Conservation (phyloP, 345 rosid genomes). For the Rhizophora mangle region DNA sequence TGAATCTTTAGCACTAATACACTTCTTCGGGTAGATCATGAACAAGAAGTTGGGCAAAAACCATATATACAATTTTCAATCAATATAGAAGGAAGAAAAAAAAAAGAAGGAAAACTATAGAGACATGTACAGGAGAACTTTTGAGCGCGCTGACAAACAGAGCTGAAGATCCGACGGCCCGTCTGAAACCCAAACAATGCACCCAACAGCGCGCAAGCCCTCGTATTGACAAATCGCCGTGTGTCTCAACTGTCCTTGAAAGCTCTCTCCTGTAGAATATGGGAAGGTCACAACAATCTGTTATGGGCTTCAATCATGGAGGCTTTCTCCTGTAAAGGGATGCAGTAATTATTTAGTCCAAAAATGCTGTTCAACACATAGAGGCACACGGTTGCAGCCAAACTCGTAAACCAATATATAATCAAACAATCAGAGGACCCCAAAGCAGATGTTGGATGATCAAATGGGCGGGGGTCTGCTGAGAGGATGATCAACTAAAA, state of each 20-base stretch:
- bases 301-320: conserved; percentile 52
- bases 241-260: conserved; percentile 5
- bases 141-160: not conserved
- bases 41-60: not conserved
- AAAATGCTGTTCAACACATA: no score
- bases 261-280: not conserved
- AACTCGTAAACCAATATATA: not conserved
- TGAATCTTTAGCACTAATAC: no score
- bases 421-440: not conserved
- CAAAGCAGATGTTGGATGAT: conserved; percentile 1
- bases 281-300: conserved; percentile 41
- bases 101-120: no score
- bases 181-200: conserved; percentile 6
- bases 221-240: conserved; percentile 17
- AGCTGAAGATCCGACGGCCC: not conserved
- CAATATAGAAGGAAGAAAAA: not conserved
- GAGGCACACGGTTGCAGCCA: not conserved
- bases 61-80: conserved; percentile 25
- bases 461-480: not conserved
- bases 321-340: conserved; percentile 47
- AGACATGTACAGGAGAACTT: conserved; percentile 9
- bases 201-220: not conserved
- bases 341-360: not conserved
- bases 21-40: not conserved
- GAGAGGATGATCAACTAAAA: not conserved